Evolutionary conservation across 2,329 filamentous ascomycete species (phyloP).

Genomic region (Cercospora berteroae): DNA sequence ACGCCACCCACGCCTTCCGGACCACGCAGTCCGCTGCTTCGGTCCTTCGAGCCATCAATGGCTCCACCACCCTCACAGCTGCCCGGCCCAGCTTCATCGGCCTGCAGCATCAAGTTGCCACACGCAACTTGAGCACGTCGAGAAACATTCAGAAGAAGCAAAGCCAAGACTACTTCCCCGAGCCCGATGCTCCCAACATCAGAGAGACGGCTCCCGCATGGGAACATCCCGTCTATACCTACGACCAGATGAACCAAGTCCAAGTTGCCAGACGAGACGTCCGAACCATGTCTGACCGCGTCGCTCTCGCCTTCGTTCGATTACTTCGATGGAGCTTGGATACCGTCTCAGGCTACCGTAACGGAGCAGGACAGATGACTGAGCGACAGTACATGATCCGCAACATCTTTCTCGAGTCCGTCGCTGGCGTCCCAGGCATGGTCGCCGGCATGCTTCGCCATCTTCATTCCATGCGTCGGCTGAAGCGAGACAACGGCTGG

Average conservation of each 20-base stretch:
- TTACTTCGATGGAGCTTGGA: conserved; percentile 79
- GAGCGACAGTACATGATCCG: conserved; percentile 87
- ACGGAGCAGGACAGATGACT: conserved; percentile 62
- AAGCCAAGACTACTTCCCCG: conserved; percentile 47
- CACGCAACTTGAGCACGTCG: conserved; percentile 45
- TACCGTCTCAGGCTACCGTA: conserved; percentile 71
- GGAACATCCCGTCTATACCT: conserved; percentile 61
- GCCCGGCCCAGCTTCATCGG: conserved; percentile 38
- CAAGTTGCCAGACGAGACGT: conserved; percentile 73
- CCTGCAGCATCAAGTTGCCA: conserved; percentile 31
- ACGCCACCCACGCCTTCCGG: conserved; percentile 12
- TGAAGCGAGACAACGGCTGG: conserved; percentile 93
- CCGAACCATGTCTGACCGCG: conserved; percentile 70
- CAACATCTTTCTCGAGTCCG: conserved; percentile 81
- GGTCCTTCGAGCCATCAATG: conserved; percentile 40
- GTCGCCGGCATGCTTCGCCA: conserved; percentile 93
- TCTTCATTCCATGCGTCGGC: conserved; percentile 74
- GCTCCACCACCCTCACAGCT: conserved; percentile 28
- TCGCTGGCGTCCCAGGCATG: conserved; percentile 95
- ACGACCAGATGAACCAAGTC: conserved; percentile 73
- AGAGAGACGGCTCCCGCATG: conserved; percentile 49
- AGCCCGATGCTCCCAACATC: conserved; percentile 46
- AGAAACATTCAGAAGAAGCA: conserved; percentile 34
- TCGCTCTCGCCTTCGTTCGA: conserved; percentile 74
- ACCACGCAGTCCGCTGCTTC: conserved; percentile 34